Base-by-base conservation (phyloP, 805 yeast species). In the Metschnikowia similis region DNA sequence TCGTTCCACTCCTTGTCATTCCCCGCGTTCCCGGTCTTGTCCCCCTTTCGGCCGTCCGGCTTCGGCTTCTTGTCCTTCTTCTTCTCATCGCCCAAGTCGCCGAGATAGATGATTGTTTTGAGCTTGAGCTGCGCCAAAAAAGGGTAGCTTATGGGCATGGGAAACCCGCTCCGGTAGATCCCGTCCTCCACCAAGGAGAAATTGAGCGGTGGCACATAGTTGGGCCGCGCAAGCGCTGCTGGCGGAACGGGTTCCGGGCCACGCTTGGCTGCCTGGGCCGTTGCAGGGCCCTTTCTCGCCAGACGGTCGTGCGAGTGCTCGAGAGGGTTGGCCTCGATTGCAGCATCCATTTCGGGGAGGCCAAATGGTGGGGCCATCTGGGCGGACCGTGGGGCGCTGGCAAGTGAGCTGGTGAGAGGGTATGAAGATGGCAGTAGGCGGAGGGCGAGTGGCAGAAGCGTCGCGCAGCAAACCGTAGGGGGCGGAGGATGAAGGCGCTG, bases 161-260 rank as follows among this genome's bases (percentile, higher is more conserved):
- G 99, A 62, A 91, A 96, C 1, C 99, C 99, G 1, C 95, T 85
- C 16, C 99, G 72, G 65, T 91, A 92, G 10, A 92, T 81, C 6
- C 87, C 84, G 50, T 89, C 90, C 52, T 88, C 96, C 2, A 94
- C 96, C 21, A 89, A 80, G 0, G 96, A 81, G 61, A 92, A 92
- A 66, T 89, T 91, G 57, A 94, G 75, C 0, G 99, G 99, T 4
- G 99, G 99, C 1, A 91, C 95, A 45, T 65, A 65, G 10, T 51
- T 43, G 3, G 51, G 47, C 31, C 56, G 28, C 8, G 39, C 34
- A 14, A 27, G 39, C 26, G 30, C 35, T 27, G 46, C 14, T 10
- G 28, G 46, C 10, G 56, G 48, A 13, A 36, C 48, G 30, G n/a
- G 21, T 41, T 32, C 31, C 32, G 9, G 37, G 14, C 30, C 1